phyloP scores from a whole-genome alignment of 352 stramenopile genomes.

The Phytophthora cryptogea region DNA sequence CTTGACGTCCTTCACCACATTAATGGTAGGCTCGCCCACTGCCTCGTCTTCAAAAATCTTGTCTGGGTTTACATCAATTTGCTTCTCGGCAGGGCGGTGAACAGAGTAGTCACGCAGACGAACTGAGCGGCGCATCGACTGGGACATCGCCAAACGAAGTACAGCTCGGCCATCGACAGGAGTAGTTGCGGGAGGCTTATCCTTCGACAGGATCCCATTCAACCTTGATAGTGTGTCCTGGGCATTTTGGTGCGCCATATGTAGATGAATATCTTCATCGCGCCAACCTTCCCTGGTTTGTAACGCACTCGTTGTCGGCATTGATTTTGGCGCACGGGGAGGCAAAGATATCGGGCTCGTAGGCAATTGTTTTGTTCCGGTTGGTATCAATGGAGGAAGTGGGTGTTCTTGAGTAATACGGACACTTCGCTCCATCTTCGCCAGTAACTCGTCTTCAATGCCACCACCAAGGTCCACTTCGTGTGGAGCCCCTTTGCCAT shows the following conservation, averaged over 20 bases:
- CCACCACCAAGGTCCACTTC: conserved; percentile 31
- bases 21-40: conserved; percentile 4
- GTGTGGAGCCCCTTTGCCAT: conserved; percentile 30
- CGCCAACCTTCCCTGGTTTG: conserved; percentile 33
- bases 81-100: conserved; percentile 30
- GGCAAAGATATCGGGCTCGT: conserved; percentile 58
- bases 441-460: conserved; percentile 35
- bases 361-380: conserved; percentile 21
- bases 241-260: conserved; percentile 60
- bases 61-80: conserved; percentile 64
- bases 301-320: conserved; percentile 22
- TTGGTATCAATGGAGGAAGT: conserved; percentile 15
- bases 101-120: conserved; percentile 66
- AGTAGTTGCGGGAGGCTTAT: conserved; percentile 28
- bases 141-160: conserved; percentile 52
- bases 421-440: conserved; percentile 42
- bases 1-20: conserved; percentile 3
- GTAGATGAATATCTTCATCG: conserved; percentile 57
- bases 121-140: conserved; percentile 63
- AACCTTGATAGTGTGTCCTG: conserved; percentile 68
- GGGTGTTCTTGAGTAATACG: conserved; percentile 32
- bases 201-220: conserved; percentile 62
- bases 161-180: conserved; percentile 35
- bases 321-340: conserved; percentile 29
- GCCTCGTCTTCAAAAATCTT: conserved; percentile 65